These are phyloP conservation scores for Mucor lusitanicus DNA, from an alignment of 371 early-diverging fungal genomes.

Conservation along the genomic window DNA sequence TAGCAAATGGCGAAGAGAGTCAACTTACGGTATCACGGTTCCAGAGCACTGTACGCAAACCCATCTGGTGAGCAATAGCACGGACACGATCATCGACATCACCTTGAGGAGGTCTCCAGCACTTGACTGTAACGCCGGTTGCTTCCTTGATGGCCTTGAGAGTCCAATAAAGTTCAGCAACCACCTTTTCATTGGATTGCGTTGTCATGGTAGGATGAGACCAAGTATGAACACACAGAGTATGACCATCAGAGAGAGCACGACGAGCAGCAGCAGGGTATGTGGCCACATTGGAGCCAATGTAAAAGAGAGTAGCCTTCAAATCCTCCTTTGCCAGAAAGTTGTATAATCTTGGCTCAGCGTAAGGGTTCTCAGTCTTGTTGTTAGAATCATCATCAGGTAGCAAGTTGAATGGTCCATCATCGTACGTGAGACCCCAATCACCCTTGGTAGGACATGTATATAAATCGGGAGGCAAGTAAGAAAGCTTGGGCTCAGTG, in stretches of 20 bases:
- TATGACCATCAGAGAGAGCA: constrained; percentile 29
- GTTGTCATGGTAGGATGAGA: constrained; percentile 59
- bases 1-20: not conserved
- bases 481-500: constrained; percentile 20
- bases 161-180: constrained; percentile 61
- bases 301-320: constrained; percentile 30
- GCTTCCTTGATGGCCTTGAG: constrained; percentile 54
- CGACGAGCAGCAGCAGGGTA: constrained; percentile 31
- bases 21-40: constrained; percentile 26
- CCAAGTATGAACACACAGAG: constrained; percentile 52
- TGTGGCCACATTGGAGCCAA: constrained; percentile 25
- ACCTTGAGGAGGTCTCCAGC: constrained; percentile 59
- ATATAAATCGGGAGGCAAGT: constrained; percentile 26
- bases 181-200: constrained; percentile 49
- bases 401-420: constrained; percentile 30
- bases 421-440: constrained; percentile 36
- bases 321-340: constrained; percentile 26
- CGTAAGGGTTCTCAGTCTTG: constrained; percentile 19
- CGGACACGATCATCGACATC: constrained; percentile 58
- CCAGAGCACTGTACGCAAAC: constrained; percentile 42
- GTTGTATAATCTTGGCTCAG: constrained; percentile 46
- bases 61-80: constrained; percentile 50
- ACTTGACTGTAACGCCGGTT: constrained; percentile 54
- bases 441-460: constrained; percentile 27
- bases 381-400: constrained; percentile 15